phyloP scores from a whole-genome alignment of 257 asterid species.

The Galeopsis tetrahit region DNA sequence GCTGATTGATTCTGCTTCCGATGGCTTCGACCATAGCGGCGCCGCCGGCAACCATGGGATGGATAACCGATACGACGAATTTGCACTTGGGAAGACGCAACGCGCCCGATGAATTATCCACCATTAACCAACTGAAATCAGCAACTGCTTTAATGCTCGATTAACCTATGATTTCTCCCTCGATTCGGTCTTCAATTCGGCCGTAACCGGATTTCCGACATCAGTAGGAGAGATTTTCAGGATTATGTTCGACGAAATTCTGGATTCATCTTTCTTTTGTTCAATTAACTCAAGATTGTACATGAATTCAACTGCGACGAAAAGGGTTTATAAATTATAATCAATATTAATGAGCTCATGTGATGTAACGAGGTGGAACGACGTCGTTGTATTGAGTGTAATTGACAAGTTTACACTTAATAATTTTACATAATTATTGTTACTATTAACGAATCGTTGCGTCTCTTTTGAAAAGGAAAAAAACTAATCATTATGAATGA shows the following conservation, averaged over 20 bases:
- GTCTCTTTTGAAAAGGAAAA: too few relatives aligned
- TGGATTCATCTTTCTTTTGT: neutral
- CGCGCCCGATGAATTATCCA: conserved; percentile 53
- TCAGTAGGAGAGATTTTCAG: neutral
- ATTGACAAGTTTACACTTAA: neutral
- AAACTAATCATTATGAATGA: too few relatives aligned
- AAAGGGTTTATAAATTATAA: conserved; percentile 19
- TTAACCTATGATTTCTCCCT: neutral
- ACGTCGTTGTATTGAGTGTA: conserved; percentile 21
- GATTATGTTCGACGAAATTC: neutral
- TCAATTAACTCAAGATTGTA: conserved; percentile 20
- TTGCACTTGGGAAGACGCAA: conserved; percentile 49
- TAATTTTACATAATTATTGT: neutral
- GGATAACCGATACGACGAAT: conserved; percentile 44
- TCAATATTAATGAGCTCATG: neutral
- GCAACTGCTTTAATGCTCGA: conserved; percentile 42
- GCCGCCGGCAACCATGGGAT: conserved; percentile 46
- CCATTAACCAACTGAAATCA: conserved; percentile 61
- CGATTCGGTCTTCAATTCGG: neutral
- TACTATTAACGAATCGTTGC: neutral
- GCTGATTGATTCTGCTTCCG: conserved; percentile 43
- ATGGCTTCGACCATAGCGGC: conserved; percentile 49
- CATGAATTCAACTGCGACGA: neutral
- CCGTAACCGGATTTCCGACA: neutral
- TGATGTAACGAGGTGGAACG: neutral